A percentile compares a stretch with the other conserved stretches of the same genome.
Conservation (phyloP, 2,329 filamentous ascomycete genomes). For the Cladosporium sp. region DNA sequence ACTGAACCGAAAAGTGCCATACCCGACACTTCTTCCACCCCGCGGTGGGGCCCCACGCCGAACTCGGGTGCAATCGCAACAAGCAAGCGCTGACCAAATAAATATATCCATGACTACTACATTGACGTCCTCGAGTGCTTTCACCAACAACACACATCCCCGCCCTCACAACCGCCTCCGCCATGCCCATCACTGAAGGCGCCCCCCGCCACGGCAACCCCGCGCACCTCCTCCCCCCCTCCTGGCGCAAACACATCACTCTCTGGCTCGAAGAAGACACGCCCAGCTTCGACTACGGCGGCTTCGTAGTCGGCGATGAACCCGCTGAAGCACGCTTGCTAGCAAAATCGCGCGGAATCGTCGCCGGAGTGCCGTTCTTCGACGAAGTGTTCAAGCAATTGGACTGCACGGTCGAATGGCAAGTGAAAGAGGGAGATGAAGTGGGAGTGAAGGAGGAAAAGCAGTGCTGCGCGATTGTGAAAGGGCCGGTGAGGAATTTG, state of each 20-base stretch:
- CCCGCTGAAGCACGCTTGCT: constrained; percentile 48
- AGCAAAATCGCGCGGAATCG: constrained; percentile 64
- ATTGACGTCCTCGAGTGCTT: too few species aligned
- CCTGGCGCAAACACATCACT: constrained; percentile 75
- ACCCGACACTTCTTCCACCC: too few species aligned
- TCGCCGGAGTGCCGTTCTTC: constrained; percentile 93
- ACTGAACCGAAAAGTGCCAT: too few species aligned
- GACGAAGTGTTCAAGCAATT: constrained; percentile 87
- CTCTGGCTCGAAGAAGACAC: constrained; percentile 94
- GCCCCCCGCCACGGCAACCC: constrained; percentile 56
- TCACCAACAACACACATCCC: background rate
- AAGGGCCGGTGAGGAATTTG: constrained; percentile 75
- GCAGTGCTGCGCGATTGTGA: constrained; percentile 71
- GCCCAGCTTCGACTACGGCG: constrained; percentile 93
- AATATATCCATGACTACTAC: too few species aligned
- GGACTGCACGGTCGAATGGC: constrained; percentile 87
- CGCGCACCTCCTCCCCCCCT: constrained; percentile 73
- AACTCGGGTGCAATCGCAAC: too few species aligned
- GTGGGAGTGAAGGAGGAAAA: constrained; percentile 61
- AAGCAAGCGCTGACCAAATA: too few species aligned
- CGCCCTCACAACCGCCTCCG: background rate
- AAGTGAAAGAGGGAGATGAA: constrained; percentile 67
- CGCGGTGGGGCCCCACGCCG: too few species aligned
- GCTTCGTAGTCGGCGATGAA: constrained; percentile 83
- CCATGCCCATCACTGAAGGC: constrained; percentile 43